phyloP scores from a whole-genome alignment of 164 flowering plant genomes.

The Vitis cinerea region DNA sequence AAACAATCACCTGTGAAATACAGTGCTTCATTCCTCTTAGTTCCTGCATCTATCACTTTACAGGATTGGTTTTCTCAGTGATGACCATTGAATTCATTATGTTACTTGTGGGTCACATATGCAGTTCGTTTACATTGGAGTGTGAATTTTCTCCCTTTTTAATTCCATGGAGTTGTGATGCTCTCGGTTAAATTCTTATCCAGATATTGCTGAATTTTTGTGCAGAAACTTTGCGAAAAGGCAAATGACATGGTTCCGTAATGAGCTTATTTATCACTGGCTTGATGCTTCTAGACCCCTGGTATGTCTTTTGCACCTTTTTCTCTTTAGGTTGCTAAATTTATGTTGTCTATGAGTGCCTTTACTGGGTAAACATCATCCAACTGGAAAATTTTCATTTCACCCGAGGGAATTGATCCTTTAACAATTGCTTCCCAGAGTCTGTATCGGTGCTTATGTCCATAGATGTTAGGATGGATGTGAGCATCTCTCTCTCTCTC shows the following conservation, averaged over 20 bases:
- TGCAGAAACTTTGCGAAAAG: conserved; percentile 95
- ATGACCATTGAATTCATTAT: too few relatives aligned
- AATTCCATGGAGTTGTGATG: too few relatives aligned
- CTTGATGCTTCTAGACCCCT: conserved; percentile 86
- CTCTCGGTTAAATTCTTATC: neutral
- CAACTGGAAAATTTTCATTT: neutral
- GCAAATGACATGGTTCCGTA: conserved; percentile 95
- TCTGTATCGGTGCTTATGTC: neutral
- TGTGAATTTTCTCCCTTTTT: too few relatives aligned
- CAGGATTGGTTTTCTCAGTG: too few relatives aligned
- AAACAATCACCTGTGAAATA: too few relatives aligned
- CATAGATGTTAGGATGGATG: neutral
- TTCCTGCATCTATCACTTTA: too few relatives aligned
- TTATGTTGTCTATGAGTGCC: too few relatives aligned
- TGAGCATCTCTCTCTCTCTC: neutral
- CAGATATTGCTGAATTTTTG: neutral
- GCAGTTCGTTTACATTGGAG: too few relatives aligned
- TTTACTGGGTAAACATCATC: neutral
- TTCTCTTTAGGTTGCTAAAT: too few relatives aligned
- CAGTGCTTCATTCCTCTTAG: too few relatives aligned
- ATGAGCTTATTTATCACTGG: conserved; percentile 91
- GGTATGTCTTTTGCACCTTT: conserved; percentile 38
- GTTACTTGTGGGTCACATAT: too few relatives aligned
- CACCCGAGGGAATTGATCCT: neutral
- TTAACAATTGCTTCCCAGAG: neutral